These are phyloP conservation scores for Myxozyma sirexii DNA, from an alignment of 805 yeast species.

Conservation along the genomic window DNA sequence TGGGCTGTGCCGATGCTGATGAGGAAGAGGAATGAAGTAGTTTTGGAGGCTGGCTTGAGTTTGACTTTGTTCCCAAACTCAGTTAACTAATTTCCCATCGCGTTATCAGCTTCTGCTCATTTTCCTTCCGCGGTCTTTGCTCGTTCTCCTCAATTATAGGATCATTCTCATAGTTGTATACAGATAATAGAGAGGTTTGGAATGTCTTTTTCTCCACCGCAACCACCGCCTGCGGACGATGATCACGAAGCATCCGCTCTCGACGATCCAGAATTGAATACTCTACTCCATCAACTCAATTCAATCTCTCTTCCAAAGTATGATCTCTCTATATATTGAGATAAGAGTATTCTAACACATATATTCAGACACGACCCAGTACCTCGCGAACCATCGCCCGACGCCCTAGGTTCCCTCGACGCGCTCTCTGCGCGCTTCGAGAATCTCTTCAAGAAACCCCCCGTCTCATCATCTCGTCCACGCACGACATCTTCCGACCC, in stretches of 20 bases:
- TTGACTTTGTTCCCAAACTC: background rate
- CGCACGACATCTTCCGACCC: background rate
- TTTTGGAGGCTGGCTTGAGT: background rate
- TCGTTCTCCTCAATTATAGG: too few species aligned
- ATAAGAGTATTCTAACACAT: background rate
- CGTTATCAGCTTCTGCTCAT: too few species aligned
- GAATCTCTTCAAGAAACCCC: conserved; percentile 19
- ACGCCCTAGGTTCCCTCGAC: conserved; percentile 26
- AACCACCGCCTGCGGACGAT: background rate
- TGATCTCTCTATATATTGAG: background rate
- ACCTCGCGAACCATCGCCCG: conserved; percentile 23
- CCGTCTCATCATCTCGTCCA: conserved; percentile 12
- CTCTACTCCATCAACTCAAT: conserved; percentile 7
- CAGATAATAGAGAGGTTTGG: too few species aligned
- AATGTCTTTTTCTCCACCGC: background rate
- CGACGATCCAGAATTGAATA: conserved; percentile 6
- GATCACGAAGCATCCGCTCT: background rate
- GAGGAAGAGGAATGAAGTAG: background rate
- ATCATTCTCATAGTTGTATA: too few species aligned
- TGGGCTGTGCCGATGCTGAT: background rate
- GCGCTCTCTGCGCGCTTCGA: conserved; percentile 28
- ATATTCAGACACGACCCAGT: background rate
- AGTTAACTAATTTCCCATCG: too few species aligned
- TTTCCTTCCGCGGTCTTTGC: too few species aligned
- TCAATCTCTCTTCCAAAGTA: conserved; percentile 22